Conservation (phyloP, 2,329 filamentous ascomycete genomes). For the Cladosporium velox region DNA sequence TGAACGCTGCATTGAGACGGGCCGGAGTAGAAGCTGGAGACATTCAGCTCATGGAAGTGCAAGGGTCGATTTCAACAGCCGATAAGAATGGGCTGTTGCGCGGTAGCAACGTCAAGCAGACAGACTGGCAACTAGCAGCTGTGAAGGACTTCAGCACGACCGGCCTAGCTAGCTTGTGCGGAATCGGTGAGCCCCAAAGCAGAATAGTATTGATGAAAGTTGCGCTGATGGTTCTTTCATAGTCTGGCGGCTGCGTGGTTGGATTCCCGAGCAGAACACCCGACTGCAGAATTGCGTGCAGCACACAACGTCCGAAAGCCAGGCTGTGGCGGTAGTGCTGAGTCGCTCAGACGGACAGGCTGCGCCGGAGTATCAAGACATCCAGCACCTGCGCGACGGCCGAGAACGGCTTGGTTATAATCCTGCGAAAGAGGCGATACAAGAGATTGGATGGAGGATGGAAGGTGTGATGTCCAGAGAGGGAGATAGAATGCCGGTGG, state of each 20-base stretch:
- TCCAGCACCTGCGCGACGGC: constrained; percentile 31
- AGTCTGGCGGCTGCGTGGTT: constrained; percentile 33
- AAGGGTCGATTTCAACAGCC: constrained; percentile 1
- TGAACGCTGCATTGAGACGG: constrained; percentile 24
- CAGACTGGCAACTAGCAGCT: neutral
- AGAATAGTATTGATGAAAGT: neutral
- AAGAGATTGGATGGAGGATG: constrained; percentile 31
- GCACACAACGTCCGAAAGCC: constrained; percentile 22
- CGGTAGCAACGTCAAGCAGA: neutral
- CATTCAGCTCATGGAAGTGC: constrained; percentile 28
- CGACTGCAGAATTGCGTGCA: constrained; percentile 27
- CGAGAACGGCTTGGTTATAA: constrained; percentile 34
- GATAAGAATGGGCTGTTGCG: neutral
- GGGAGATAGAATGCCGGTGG: constrained; percentile 20
- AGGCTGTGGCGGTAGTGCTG: constrained; percentile 24
- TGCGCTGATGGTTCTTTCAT: neutral
- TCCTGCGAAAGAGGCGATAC: constrained; percentile 26
- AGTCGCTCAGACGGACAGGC: constrained; percentile 28
- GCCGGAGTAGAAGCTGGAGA: constrained; percentile 25
- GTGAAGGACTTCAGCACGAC: constrained; percentile 20
- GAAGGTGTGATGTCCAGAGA: constrained; percentile 28
- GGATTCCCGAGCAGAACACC: constrained; percentile 24
- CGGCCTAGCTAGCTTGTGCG: constrained; percentile 25
- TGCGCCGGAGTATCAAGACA: constrained; percentile 27
- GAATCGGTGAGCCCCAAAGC: constrained; percentile 23